These are phyloP conservation scores for Silene noctiflora DNA, from an alignment of 179 eudicot species.

Conservation along the genomic window DNA sequence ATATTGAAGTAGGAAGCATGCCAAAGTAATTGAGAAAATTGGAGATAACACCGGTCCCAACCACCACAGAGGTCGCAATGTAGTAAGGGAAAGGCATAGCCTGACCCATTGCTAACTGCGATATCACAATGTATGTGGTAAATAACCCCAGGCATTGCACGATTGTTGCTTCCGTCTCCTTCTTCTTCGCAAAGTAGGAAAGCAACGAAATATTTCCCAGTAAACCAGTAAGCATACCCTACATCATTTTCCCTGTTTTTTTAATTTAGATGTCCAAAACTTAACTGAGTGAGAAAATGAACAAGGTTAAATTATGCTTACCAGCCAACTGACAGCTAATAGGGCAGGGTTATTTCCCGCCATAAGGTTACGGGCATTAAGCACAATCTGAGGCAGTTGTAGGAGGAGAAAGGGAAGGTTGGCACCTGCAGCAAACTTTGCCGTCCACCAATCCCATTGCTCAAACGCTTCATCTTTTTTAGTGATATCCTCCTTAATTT, in stretches of 20 bases:
- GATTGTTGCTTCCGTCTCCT: conserved; percentile 74
- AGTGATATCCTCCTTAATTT: conserved; percentile 20
- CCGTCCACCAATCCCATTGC: conserved; percentile 85
- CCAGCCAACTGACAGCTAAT: conserved; percentile 96
- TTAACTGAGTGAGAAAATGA: background rate
- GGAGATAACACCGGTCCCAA: conserved; percentile 60
- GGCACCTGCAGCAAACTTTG: conserved; percentile 80
- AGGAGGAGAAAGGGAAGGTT: conserved; percentile 79
- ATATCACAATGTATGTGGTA: conserved; percentile 62
- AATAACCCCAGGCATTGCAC: conserved; percentile 87
- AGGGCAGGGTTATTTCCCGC: conserved; percentile 80
- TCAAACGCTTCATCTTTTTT: conserved; percentile 34
- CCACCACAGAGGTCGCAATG: conserved; percentile 52
- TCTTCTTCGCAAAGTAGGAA: conserved; percentile 87
- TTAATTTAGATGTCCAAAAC: background rate
- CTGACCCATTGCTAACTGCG: conserved; percentile 83
- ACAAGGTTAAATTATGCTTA: conserved; percentile 23
- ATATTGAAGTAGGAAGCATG: conserved; percentile 51
- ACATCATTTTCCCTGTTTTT: conserved; percentile 25
- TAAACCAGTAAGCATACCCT: conserved; percentile 92
- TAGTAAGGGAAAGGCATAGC: conserved; percentile 85
- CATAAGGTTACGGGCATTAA: conserved; percentile 80
- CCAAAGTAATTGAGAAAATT: conserved; percentile 78
- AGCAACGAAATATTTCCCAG: conserved; percentile 82
- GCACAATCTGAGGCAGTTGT: conserved; percentile 89